Percentiles rank a stretch among this genome's conserved stretches.
Conservation (phyloP, 192 early-diverging fungal genomes). For the Pilobolus umbonatus region DNA sequence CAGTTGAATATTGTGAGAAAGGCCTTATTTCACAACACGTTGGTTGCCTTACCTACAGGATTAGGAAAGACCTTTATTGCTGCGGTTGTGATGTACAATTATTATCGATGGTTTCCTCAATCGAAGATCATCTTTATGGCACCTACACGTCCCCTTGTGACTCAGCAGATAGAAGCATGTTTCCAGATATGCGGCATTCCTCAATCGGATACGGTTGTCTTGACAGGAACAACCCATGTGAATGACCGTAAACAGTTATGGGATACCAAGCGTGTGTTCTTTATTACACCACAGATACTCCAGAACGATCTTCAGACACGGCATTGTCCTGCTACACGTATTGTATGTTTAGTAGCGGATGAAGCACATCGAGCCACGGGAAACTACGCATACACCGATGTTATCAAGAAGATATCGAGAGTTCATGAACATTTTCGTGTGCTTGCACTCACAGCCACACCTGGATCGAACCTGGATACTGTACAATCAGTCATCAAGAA, state of each 20-base stretch:
- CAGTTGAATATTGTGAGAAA: slow-evolving; percentile 81
- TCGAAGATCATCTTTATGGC: slow-evolving; percentile 86
- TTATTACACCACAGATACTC: slow-evolving; percentile 83
- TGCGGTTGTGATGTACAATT: slow-evolving; percentile 90
- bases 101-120: slow-evolving; percentile 87
- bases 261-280: slow-evolving; percentile 70
- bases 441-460: slow-evolving; percentile 84
- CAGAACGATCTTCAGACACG: slow-evolving; percentile 76
- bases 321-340: slow-evolving; percentile 59
- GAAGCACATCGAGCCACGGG: slow-evolving; percentile 91
- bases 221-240: slow-evolving; percentile 62
- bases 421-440: slow-evolving; percentile 59
- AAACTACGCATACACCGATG: slow-evolving; percentile 76
- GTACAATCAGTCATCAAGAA: slow-evolving; percentile 75
- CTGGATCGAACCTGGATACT: slow-evolving; percentile 62
- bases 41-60: slow-evolving; percentile 81
- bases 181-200: slow-evolving; percentile 77
- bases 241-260: slow-evolving; percentile 50
- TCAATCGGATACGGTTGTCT: slow-evolving; percentile 47
- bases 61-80: slow-evolving; percentile 96
- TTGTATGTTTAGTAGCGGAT: slow-evolving; percentile 78
- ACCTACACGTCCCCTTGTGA: slow-evolving; percentile 86
- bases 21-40: slow-evolving; percentile 76
- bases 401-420: slow-evolving; percentile 53
- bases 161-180: slow-evolving; percentile 89